Conservation (phyloP, 2,329 filamentous ascomycete genomes). For the Fusarium scirpi region DNA sequence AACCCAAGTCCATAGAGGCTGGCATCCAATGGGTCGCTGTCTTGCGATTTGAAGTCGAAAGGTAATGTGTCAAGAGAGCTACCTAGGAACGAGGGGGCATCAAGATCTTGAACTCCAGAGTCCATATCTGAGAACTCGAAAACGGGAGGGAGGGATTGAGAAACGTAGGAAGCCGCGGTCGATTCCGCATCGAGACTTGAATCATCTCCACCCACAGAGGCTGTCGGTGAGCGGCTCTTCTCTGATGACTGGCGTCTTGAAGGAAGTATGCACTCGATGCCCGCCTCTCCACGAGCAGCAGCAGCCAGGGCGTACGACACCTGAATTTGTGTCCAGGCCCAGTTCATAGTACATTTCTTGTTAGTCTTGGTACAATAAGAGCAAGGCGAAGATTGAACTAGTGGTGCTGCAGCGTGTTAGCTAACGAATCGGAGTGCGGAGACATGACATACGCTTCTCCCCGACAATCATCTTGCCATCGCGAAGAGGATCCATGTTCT, state of each 20-base stretch:
- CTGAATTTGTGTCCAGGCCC: conserved; percentile 40
- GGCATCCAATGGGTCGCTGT: not conserved
- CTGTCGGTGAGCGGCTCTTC: not conserved
- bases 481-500: conserved; percentile 9
- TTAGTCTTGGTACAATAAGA: conserved; percentile 49
- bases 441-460: conserved; percentile 16
- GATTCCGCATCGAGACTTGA: not conserved
- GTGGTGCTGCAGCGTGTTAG: conserved; percentile 1
- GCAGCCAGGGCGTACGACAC: conserved; percentile 17
- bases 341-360: conserved; percentile 47
- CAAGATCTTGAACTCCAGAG: not conserved
- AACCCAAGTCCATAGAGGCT: conserved; percentile 4
- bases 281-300: conserved; percentile 8
- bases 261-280: conserved; percentile 18
- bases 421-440: too few species aligned
- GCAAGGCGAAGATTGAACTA: conserved; percentile 35
- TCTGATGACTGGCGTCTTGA: not conserved
- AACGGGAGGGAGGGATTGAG: conserved; percentile 5
- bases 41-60: not conserved
- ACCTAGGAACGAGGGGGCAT: not conserved
- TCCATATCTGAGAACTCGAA: not conserved
- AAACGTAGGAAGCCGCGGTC: not conserved
- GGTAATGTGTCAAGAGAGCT: not conserved
- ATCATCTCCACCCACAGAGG: not conserved
- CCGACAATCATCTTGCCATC: conserved; percentile 27